phyloP scores from a whole-genome alignment of 164 flowering plant species.

The Tinospora cordifolia region DNA sequence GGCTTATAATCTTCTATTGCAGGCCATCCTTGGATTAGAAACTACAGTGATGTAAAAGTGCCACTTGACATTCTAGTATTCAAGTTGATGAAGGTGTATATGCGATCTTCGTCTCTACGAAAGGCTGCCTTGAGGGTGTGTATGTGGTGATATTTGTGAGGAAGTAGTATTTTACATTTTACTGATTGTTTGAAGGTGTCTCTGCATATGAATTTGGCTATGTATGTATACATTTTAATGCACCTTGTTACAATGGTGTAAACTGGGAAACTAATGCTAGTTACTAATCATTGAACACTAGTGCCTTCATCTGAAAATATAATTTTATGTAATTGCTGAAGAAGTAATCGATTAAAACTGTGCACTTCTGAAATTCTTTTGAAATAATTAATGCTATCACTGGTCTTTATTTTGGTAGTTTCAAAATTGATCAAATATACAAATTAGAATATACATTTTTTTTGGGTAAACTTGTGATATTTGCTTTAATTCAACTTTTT shows the following conservation, averaged over 20 bases:
- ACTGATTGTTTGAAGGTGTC: not conserved
- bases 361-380: not conserved
- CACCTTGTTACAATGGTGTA: not conserved
- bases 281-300: not conserved
- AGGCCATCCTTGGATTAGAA: slow-evolving; percentile 96
- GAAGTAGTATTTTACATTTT: not conserved
- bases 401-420: too few relatives aligned
- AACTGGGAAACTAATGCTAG: not conserved
- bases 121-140: slow-evolving; percentile 94
- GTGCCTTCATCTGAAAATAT: not conserved
- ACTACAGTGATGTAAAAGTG: slow-evolving; percentile 38
- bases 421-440: too few relatives aligned
- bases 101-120: slow-evolving; percentile 83
- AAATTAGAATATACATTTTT: too few relatives aligned
- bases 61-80: slow-evolving; percentile 75
- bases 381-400: too few relatives aligned
- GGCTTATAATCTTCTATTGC: slow-evolving; percentile 17
- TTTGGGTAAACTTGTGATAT: too few relatives aligned
- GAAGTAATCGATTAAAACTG: not conserved
- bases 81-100: slow-evolving; percentile 66
- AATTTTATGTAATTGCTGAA: not conserved
- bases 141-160: slow-evolving; percentile 15
- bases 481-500: too few relatives aligned
- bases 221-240: not conserved
- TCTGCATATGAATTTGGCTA: not conserved